A percentile compares a stretch with the other conserved stretches of the same genome.
Evolutionary conservation across 345 rosid genomes (phyloP).

Genomic region (Nephelium lappaceum): DNA sequence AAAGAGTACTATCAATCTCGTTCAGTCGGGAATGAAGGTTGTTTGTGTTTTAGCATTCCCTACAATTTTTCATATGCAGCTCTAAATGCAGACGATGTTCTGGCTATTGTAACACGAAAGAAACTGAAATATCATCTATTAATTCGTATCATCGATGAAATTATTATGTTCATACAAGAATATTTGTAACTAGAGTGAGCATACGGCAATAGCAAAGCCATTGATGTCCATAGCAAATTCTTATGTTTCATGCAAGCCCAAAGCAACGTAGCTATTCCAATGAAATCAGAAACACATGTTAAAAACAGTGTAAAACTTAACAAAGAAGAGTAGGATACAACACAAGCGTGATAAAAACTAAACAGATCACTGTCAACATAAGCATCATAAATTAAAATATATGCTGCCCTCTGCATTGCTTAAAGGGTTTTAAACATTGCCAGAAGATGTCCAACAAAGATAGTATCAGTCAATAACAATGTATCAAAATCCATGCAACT

Average conservation of each 20-base stretch:
- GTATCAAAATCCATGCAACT: conserved; percentile 24
- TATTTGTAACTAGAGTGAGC: neutral
- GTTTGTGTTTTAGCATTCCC: neutral
- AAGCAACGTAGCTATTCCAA: neutral
- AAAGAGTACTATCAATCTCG: neutral
- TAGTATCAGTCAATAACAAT: conserved; percentile 6
- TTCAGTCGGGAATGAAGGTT: neutral
- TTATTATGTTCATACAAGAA: neutral
- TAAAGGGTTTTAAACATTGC: neutral
- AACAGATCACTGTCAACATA: neutral
- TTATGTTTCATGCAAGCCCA: neutral
- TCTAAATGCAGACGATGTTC: neutral
- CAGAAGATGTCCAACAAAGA: neutral
- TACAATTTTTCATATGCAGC: neutral
- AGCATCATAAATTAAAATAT: neutral
- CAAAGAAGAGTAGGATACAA: no score
- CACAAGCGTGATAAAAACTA: neutral
- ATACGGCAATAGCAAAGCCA: neutral
- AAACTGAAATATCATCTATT: neutral
- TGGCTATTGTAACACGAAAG: no score
- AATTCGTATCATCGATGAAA: neutral
- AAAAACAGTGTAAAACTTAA: neutral
- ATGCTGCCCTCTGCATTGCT: neutral
- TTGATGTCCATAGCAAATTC: neutral
- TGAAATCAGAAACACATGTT: neutral